A percentile compares a stretch with the other conserved stretches of the same genome.
These are phyloP conservation scores for Mycothermus thermophilus DNA, from an alignment of 495 filamentous ascomycete species.

Conservation along the genomic window DNA sequence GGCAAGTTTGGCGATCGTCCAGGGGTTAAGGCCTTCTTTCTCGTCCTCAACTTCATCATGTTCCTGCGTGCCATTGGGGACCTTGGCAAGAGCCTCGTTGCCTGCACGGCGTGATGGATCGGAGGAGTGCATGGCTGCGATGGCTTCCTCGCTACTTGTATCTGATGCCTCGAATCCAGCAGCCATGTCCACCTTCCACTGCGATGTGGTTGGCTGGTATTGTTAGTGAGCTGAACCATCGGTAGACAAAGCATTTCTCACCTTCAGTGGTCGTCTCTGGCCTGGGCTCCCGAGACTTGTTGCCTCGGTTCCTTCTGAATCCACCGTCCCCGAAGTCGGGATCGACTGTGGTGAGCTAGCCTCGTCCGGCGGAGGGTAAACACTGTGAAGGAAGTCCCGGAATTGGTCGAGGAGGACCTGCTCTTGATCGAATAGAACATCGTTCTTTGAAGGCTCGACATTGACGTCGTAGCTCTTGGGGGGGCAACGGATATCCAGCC, in stretches of 20 bases:
- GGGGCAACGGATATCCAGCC: constrained; percentile 58
- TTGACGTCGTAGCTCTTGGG: constrained; percentile 70
- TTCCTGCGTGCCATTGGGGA: no score
- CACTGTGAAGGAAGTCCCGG: constrained; percentile 38
- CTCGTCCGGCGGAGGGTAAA: constrained; percentile 19
- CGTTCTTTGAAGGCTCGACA: constrained; percentile 81
- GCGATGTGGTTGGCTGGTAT: no score
- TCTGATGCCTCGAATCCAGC: no score
- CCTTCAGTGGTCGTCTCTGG: no score
- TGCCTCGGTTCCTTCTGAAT: not conserved
- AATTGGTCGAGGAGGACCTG: constrained; percentile 34
- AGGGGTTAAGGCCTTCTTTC: constrained; percentile 15
- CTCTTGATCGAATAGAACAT: constrained; percentile 63
- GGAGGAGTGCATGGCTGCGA: no score
- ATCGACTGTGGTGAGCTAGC: not conserved
- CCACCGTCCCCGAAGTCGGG: not conserved
- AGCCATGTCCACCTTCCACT: no score
- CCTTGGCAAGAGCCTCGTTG: no score
- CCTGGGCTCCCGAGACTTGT: no score
- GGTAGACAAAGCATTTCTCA: no score
- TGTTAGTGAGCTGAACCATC: no score
- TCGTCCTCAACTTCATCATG: not conserved
- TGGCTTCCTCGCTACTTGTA: no score
- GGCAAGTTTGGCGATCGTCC: constrained; percentile 12
- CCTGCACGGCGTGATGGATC: no score